Base-by-base conservation (phyloP, 2,329 filamentous ascomycete genomes). In the Beauveria brongniartii region DNA sequence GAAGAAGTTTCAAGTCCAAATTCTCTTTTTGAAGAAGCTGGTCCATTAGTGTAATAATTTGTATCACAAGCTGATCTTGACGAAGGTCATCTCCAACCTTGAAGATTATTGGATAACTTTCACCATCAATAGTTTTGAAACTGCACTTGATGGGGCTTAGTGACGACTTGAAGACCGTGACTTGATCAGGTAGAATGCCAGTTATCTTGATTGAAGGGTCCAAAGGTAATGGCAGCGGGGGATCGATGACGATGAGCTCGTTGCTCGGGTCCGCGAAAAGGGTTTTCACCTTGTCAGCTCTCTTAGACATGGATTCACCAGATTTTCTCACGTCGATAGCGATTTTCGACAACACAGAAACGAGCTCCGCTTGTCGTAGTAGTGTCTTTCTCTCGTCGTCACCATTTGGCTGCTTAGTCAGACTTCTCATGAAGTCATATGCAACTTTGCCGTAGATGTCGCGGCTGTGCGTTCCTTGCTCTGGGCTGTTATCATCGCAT, bases 41-140 rank as follows among this genome's bases (percentile, higher is more conserved):
- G 69, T 99, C 94, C 94, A 99, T 99, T 18, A 99, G 82, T 0
- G 91, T 96, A 72, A 99, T 97, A 69, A 97, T 97, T 69, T 86
- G 94, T 59, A 99, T 95, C 41, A 99, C 93, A 2, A 99, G 84
- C 71, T 99, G 94, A 70, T 99, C 94, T 74, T 99, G 94, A 16
- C 94, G 89, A 56, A 99, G 80, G 71, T 99, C 94, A 71, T 99
- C 94, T 41, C 94, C 94, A 1, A 92, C 92, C 74, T 99, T 99
- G 83, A 99, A 99, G 58, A 97, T 89, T 65, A 99, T 89, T 10
- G 93, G 89, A 70, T 97, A 99, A 63, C 87, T 89, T 44, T 82
- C 82, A 8, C 90, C 90, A 2, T 83, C 83, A 0, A 84, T 81
- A 0, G 92, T 96, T 69, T 89, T 92, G 77, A 97, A 97, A 10